Conservation (phyloP, 169 alveolate species). For the Plasmodium blacklocki region DNA sequence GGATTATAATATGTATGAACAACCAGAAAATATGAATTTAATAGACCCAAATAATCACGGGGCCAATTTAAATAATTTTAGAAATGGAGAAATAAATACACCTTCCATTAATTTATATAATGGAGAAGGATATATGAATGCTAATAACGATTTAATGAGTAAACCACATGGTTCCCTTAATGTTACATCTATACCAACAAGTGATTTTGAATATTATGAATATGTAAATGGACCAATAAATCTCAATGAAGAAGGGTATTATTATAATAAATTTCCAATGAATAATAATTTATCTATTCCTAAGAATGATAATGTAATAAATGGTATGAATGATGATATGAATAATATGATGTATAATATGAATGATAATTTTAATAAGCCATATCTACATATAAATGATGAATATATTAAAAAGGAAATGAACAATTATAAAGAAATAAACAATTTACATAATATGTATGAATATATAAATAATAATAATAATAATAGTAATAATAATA, state of each 20-base stretch:
- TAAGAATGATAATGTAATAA: conserved; percentile 10
- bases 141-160: conserved; percentile 13
- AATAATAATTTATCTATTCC: conserved; percentile 11
- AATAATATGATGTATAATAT: conserved; percentile 10
- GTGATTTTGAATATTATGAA: conserved; percentile 28
- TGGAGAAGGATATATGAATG: conserved; percentile 18
- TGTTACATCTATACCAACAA: conserved; percentile 13
- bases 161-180: conserved; percentile 34
- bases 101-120: conserved; percentile 32
- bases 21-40: conserved; percentile 10
- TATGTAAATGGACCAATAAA: conserved; percentile 34
- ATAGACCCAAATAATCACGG: conserved; percentile 18
- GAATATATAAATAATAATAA: conserved; percentile 2
- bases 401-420: background rate
- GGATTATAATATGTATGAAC: conserved; percentile 31
- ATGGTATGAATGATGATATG: conserved; percentile 19
- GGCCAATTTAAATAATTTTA: conserved; percentile 1
- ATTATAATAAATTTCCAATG: conserved; percentile 6
- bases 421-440: conserved; percentile 30
- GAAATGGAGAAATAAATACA: conserved; percentile 38
- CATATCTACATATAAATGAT: conserved; percentile 16
- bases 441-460: conserved; percentile 19
- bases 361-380: conserved; percentile 24
- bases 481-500: background rate
- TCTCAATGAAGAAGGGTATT: conserved; percentile 17